Evolutionary conservation across 140 eudicot genomes (phyloP), one percentile per base, ranked within the genome.

Genomic region (Bidens hawaiensis): DNA sequence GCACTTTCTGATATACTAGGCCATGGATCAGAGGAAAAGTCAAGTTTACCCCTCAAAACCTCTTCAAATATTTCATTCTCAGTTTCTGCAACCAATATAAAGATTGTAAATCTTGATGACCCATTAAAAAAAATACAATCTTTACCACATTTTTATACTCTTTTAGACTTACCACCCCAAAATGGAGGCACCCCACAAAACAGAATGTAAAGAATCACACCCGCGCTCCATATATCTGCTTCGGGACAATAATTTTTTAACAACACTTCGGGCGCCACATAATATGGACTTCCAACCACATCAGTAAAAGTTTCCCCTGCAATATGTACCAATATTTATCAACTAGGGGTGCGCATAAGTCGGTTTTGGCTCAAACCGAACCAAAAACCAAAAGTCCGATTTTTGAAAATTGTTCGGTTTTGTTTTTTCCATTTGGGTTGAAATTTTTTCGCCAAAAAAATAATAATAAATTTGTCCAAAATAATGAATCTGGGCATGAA

Each of bases 21-120:
- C 94, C 96, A 86, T 52, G 95, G 97, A 73, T 86, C 88, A 14
- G 94, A 77, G 12, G 85, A 56, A 47, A 86, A 87, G 80, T 90
- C 96, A 30, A 90, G 80, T 28, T 78, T 74, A 27, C 90, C 96
- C 62, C 86, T 69, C 75, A 83, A 66, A 51, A 90, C 88, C 71
- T 84, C 88, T 65, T 87, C 86, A 66, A 87, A 87, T 64, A 87
- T 90, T 19, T 84, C 95, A 52, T 86, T 83, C 60, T 86, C 94
- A 15, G 81, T 79, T 81, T 90, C 97, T 90, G 78, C n/a, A 67
- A 11, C 18, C 27, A 19, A 57, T 9, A 38, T 23, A 38, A 79
- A 52, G 45, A 54, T 28, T 8, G 30, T 24, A 59, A 64, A 76
- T 28, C 13, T 2, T 5, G 13, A 58, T 47, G 47, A 56, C 31